phyloP scores from a whole-genome alignment of 2,329 filamentous ascomycete genomes.

The Gnomoniopsis smithogilvyi region DNA sequence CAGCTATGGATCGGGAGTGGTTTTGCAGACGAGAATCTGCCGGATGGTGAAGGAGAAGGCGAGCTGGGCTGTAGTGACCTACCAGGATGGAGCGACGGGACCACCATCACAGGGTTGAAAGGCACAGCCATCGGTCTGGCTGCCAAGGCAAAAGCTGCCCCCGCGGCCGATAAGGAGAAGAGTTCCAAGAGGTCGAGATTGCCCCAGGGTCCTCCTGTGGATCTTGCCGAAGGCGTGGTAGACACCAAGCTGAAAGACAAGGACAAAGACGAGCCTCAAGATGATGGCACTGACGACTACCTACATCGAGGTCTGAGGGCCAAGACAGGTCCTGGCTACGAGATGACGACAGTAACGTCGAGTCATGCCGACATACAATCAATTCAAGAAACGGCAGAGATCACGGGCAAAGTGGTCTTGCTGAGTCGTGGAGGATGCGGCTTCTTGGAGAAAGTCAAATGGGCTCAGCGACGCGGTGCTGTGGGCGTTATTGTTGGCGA shows the following conservation, averaged over 20 bases:
- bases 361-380: conserved; percentile 88
- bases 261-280: conserved; percentile 31
- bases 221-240: conserved; percentile 23
- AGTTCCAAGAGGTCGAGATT: conserved; percentile 33
- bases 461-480: conserved; percentile 88
- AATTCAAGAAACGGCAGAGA: conserved; percentile 87
- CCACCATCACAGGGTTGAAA: conserved; percentile 34
- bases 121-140: conserved; percentile 36
- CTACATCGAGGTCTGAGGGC: conserved; percentile 55
- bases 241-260: conserved; percentile 27
- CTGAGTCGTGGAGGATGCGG: conserved; percentile 92
- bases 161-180: conserved; percentile 29
- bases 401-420: conserved; percentile 87
- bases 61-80: conserved; percentile 95
- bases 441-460: conserved; percentile 95
- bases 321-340: conserved; percentile 29
- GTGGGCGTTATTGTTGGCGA: conserved; percentile 92
- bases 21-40: conserved; percentile 75
- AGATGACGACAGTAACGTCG: conserved; percentile 33
- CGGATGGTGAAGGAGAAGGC: conserved; percentile 65
- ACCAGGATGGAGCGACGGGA: conserved; percentile 75
- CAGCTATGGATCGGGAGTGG: conserved; percentile 92
- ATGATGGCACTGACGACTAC: conserved; percentile 84
- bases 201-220: conserved; percentile 28
- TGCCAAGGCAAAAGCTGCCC: conserved; percentile 30